Percentiles rank a stretch among this genome's conserved stretches.
These are phyloP conservation scores for Chaetomiaceae sp. DNA, from an alignment of 2,329 filamentous ascomycete species.

Conservation along the genomic window DNA sequence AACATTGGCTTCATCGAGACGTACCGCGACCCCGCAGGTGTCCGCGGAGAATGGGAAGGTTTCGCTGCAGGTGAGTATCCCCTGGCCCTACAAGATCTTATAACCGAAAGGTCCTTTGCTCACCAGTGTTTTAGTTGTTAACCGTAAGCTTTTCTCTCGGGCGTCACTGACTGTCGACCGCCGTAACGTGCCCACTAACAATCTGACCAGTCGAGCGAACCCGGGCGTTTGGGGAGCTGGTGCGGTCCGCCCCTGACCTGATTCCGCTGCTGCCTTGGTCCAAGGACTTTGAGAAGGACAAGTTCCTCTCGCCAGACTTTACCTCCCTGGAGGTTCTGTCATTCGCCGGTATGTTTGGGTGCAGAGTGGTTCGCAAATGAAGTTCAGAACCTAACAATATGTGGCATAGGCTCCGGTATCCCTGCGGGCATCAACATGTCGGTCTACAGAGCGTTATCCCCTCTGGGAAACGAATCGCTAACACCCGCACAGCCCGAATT, in stretches of 20 bases:
- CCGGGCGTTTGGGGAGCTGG: conserved; percentile 77
- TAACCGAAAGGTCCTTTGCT: conserved; percentile 17
- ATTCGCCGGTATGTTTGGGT: conserved; percentile 50
- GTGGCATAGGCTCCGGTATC: conserved; percentile 48
- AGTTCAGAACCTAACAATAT: conserved; percentile 2
- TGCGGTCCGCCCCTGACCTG: conserved; percentile 71
- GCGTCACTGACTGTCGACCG: neutral
- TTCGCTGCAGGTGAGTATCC: conserved; percentile 57
- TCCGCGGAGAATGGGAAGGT: conserved; percentile 80
- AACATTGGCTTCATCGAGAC: conserved; percentile 85
- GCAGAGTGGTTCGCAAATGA: neutral
- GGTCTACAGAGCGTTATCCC: conserved; percentile 11
- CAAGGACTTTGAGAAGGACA: conserved; percentile 90
- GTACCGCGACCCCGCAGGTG: conserved; percentile 75
- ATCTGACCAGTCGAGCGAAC: conserved; percentile 66
- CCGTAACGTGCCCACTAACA: conserved; percentile 8
- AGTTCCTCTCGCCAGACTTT: conserved; percentile 92
- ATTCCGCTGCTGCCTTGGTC: conserved; percentile 89
- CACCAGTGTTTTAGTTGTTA: conserved; percentile 52
- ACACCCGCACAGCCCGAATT: conserved; percentile 48
- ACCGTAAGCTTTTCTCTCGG: conserved; percentile 41
- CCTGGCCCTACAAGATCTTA: neutral
- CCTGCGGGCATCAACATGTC: conserved; percentile 63
- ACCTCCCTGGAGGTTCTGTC: conserved; percentile 88
- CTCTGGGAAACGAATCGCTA: neutral